Percentiles rank a stretch among this genome's conserved stretches.
phyloP scores from a whole-genome alignment of 805 yeast species.

The Saccharomycopsis malanga region DNA sequence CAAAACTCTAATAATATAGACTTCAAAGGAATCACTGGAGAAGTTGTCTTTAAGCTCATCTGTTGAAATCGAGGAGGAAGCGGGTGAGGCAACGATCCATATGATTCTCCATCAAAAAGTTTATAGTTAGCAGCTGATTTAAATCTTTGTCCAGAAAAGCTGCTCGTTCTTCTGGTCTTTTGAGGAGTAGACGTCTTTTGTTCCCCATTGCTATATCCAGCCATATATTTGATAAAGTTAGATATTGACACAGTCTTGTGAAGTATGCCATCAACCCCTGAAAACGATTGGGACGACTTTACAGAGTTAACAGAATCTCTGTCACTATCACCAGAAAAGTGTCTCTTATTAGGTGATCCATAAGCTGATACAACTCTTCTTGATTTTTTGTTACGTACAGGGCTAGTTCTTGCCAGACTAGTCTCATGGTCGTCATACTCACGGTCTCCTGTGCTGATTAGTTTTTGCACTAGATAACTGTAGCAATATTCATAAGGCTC shows the following conservation, averaged over 20 bases:
- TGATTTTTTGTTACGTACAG: background rate
- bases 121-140: conserved; percentile 8
- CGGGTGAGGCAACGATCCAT: conserved; percentile 19
- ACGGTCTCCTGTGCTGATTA: conserved; percentile 1
- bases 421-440: conserved; percentile 1
- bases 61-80: conserved; percentile 25
- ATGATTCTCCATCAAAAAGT: conserved; percentile 3
- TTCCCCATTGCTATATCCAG: conserved; percentile 7
- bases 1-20: conserved; percentile 68
- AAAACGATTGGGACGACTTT: background rate
- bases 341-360: background rate
- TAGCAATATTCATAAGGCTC: conserved; percentile 21
- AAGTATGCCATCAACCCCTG: conserved; percentile 6
- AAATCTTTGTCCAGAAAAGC: conserved; percentile 7
- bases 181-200: background rate
- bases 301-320: background rate
- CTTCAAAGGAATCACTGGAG: conserved; percentile 44
- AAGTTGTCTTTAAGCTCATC: conserved; percentile 26
- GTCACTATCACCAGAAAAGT: background rate
- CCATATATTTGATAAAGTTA: conserved; percentile 13
- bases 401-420: conserved; percentile 1
- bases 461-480: conserved; percentile 15
- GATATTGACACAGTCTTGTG: conserved; percentile 14
- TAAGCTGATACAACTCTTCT: conserved; percentile 9
- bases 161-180: background rate